These are phyloP conservation scores for Scutellaria minor DNA, from an alignment of 257 asterid species.

Conservation along the genomic window DNA sequence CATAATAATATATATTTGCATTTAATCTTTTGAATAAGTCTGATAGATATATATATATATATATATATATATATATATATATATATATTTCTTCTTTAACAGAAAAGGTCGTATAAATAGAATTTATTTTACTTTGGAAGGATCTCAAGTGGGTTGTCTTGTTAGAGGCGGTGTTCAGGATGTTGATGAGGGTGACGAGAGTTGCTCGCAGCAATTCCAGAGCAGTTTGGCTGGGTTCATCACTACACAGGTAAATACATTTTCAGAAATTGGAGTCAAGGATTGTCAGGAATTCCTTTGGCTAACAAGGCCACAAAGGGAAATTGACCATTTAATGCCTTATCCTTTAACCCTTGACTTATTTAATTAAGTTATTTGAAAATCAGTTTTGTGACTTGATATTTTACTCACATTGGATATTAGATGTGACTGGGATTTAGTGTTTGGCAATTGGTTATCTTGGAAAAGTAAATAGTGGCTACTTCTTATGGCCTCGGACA, in stretches of 20 bases:
- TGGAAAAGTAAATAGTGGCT: slow-evolving; percentile 7
- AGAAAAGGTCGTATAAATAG: too few species aligned
- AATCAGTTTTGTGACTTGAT: slow-evolving; percentile 28
- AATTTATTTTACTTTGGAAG: slow-evolving; percentile 41
- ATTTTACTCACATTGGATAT: slow-evolving; percentile 31
- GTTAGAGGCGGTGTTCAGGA: slow-evolving; percentile 84
- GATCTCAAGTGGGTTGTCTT: slow-evolving; percentile 90
- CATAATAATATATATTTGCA: too few species aligned
- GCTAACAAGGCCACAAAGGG: slow-evolving; percentile 32
- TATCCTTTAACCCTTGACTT: slow-evolving; percentile 2
- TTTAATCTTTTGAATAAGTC: too few species aligned
- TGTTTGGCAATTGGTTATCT: slow-evolving; percentile 1
- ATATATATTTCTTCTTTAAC: too few species aligned
- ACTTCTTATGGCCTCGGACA: not conserved
- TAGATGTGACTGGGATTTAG: not conserved
- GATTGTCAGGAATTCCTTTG: slow-evolving; percentile 69
- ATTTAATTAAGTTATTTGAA: slow-evolving; percentile 14
- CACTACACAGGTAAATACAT: slow-evolving; percentile 50
- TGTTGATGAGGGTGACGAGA: slow-evolving; percentile 66
- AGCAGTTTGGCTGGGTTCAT: slow-evolving; percentile 46
- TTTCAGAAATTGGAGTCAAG: slow-evolving; percentile 57
- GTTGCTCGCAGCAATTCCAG: slow-evolving; percentile 69
- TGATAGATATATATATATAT: too few species aligned
- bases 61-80: too few species aligned
- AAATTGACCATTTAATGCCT: slow-evolving; percentile 13